Evolutionary conservation across 805 yeast genomes (phyloP), one percentile per base, ranked within the genome.

Genomic region (Metschnikowia corniflorae): DNA sequence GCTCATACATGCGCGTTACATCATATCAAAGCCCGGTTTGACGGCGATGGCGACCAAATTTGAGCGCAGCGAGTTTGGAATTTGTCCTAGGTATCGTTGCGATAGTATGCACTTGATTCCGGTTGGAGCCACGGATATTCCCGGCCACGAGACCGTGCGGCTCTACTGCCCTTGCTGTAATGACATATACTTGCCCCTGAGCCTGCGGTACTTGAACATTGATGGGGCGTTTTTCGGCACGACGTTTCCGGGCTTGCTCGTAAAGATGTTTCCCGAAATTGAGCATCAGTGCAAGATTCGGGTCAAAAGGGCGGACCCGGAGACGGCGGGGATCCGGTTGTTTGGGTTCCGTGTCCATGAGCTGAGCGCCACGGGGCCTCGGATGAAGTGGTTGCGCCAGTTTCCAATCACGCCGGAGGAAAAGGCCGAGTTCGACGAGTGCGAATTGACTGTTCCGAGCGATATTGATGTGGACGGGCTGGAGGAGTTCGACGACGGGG

Each of bases 141-240:
- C 95, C 0, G 97, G 97, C 4, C 79, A 78, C 47, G 96, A 88
- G 59, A 86, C 97, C 0, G 96, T 93, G 29, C 66, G 97, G 47
- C 71, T 93, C 31, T 93, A 82, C 59, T 93, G 98, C 63, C 97
- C 98, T 2, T 81, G 91, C 57, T 93, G 98, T 63, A 78, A 82
- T 55, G 98, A 93, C 54, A 71, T 91, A 26, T 93, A 93, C 60
- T 63, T 87, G 33, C 97, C 97, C 2, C 78, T 82, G 38, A 81
- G 88, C 38, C 79, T 89, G n/a, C 71, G 95, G 44, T 89, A 86
- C 60, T 66, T 85, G 40, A 86, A 86, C 54, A 77, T 93, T 28
- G 98, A 93, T 61, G 98, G 98, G 5, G 96, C 97, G 1, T 93
- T 83, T 54, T 93, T 94, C 67, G 97, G 98, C 5, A 87, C 97